Conservation (phyloP, 331 rosid genomes). For the Pyrus hybrid region DNA sequence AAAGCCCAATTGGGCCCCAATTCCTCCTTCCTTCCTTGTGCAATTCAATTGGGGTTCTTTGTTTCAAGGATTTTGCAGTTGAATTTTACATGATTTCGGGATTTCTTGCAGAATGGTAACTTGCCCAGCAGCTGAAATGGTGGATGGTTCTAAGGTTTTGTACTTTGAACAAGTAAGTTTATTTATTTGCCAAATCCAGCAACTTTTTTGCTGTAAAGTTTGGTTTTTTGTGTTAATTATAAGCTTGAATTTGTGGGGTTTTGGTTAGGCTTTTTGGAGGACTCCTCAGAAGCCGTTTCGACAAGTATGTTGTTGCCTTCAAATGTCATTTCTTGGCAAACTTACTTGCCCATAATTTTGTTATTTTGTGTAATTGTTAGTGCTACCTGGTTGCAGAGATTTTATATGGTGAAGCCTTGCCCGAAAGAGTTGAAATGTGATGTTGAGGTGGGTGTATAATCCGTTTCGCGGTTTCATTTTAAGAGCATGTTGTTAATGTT, state of each 20-base stretch:
- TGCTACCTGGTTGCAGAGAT: constrained; percentile 60
- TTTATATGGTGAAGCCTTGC: constrained; percentile 87
- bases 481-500: neutral
- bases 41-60: neutral
- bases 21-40: neutral
- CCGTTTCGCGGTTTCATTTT: neutral
- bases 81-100: neutral
- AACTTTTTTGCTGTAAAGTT: neutral
- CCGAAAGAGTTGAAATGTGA: constrained; percentile 97
- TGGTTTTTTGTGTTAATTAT: neutral
- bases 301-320: constrained; percentile 44
- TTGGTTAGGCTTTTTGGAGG: constrained; percentile 90
- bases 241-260: constrained; percentile 2
- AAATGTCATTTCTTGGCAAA: neutral
- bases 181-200: neutral
- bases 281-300: constrained; percentile 94
- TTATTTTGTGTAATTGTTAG: neutral
- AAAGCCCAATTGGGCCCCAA: neutral
- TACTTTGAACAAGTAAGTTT: constrained; percentile 78
- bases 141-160: constrained; percentile 79
- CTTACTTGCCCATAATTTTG: neutral
- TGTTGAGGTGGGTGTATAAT: constrained; percentile 65
- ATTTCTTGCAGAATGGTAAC: constrained; percentile 51
- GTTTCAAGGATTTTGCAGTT: neutral
- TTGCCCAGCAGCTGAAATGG: constrained; percentile 97